Base-by-base conservation (phyloP, 2,329 filamentous ascomycete genomes). In the Phialophora verrucosa region DNA sequence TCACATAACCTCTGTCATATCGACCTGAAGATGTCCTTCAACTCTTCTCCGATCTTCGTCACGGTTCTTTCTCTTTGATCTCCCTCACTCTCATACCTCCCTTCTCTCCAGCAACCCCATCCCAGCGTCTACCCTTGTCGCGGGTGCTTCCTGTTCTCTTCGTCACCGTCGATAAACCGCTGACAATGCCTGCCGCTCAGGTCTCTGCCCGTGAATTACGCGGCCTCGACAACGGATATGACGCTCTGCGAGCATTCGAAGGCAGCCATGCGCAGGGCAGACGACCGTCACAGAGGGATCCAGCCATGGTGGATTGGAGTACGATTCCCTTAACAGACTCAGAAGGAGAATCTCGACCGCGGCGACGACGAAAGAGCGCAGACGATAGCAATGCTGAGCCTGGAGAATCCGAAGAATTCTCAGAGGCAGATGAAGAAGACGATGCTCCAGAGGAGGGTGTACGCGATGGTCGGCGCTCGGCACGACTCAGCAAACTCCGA, bases 11-110 rank as follows among this genome's bases (percentile, higher is more conserved):
- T 6, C n/a, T n/a, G 17, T 17, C 6, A 44, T 20, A 44, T n/a
- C n/a, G 17, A n/a, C 38, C 14, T n/a, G 17, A 44, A 44, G 17
- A 8, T 44, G 17, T 44, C 38, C 38, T 44, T 17, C 7, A 5
- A 44, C 38, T 29, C 10, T 32, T 44, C 32, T 51, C 38, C 31
- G 8, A 59, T 14, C 20, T 29, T 51, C 49, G 5, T 17, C 17
- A 25, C 53, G 2, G 53, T 2, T 35, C n/a, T 25, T n/a, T 35
- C 29, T 55, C 50, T 23, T 27, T 80, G 65, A 71, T 76, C 70
- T 53, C 23, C 49, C 32, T n/a, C 27, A 42, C 49, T 35, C 27
- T 35, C 23, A 32, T 25, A 50, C 50, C 50, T 17, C 11, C 29
- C 14, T 14, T 60, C 14, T 27, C 35, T 57, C 7, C 7, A 11